Conservation (phyloP, 768 basidiomycete genomes). For the Rhodotorula diobovata region DNA sequence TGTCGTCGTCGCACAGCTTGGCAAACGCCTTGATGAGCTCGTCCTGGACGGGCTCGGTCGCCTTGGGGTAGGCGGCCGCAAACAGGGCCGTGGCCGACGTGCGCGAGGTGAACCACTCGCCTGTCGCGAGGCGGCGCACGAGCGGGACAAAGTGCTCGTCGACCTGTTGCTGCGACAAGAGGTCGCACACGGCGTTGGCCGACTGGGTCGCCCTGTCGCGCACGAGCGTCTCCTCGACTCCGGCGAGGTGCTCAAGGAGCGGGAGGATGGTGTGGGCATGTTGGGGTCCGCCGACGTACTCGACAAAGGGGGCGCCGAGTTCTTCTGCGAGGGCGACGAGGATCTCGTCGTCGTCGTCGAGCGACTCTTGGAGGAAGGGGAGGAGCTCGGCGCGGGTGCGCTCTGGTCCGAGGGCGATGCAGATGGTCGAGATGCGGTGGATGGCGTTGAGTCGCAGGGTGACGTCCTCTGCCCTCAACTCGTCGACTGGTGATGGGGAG, state of each 20-base stretch:
- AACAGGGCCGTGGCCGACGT: slow-evolving; percentile 93
- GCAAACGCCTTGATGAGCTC: slow-evolving; percentile 82
- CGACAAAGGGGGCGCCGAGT: slow-evolving; percentile 81
- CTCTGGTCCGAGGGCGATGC: slow-evolving; percentile 88
- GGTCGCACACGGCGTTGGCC: slow-evolving; percentile 77
- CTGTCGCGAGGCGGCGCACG: slow-evolving; percentile 76
- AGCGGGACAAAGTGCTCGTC: slow-evolving; percentile 90
- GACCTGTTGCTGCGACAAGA: slow-evolving; percentile 71
- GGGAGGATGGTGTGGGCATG: slow-evolving; percentile 81
- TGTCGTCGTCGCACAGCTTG: slow-evolving; percentile 82
- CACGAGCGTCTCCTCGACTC: slow-evolving; percentile 95
- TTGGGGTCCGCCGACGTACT: slow-evolving; percentile 86
- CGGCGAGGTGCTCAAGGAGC: slow-evolving; percentile 88
- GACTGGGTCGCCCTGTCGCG: slow-evolving; percentile 98
- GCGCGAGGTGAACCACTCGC: slow-evolving; percentile 98
- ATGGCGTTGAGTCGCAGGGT: slow-evolving; percentile 92
- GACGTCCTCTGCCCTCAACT: slow-evolving; percentile 94
- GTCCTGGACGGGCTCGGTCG: slow-evolving; percentile 56
- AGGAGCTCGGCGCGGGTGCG: slow-evolving; percentile 92
- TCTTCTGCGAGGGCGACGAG: slow-evolving; percentile 92
- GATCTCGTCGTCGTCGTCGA: slow-evolving; percentile 99
- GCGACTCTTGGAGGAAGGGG: slow-evolving; percentile 95
- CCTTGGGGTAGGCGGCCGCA: slow-evolving; percentile 70
- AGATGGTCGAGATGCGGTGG: slow-evolving; percentile 95
- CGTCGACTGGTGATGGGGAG: slow-evolving; percentile 60